phyloP scores from a whole-genome alignment of 78 protist species.

The Anaeramoeba ignava region DNA sequence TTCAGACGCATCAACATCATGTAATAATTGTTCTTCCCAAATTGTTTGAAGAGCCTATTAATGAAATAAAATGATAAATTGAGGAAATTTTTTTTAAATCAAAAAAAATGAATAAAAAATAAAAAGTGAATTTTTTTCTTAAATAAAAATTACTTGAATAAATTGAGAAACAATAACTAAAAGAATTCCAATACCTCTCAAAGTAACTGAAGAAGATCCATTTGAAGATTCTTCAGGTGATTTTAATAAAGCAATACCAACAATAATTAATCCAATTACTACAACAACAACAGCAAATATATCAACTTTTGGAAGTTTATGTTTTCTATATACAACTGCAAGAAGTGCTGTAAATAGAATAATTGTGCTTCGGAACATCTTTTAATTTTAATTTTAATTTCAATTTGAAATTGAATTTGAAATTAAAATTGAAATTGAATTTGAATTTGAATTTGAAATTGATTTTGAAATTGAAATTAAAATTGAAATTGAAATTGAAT shows the following conservation, averaged over 20 bases:
- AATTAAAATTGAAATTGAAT: too few species aligned
- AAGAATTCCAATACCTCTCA: too few species aligned
- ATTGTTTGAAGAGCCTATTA: neutral
- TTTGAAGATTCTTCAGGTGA: neutral
- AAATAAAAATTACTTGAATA: neutral
- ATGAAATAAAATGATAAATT: too few species aligned
- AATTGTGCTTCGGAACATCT: too few species aligned
- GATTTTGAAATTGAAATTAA: too few species aligned
- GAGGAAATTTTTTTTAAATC: too few species aligned
- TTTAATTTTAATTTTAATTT: slow-evolving; percentile 5
- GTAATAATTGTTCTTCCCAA: neutral
- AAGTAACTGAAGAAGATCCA: neutral
- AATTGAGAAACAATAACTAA: too few species aligned
- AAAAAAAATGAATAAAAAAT: too few species aligned
- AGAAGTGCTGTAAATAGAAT: neutral
- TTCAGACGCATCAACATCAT: too few species aligned
- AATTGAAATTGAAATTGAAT: too few species aligned
- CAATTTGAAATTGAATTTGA: neutral
- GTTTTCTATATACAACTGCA: neutral
- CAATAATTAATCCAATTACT: neutral
- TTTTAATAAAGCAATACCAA: neutral
- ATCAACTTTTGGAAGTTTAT: neutral
- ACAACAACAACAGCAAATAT: neutral
- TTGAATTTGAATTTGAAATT: too few species aligned
- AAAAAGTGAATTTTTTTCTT: too few species aligned